phyloP scores from a whole-genome alignment of 805 yeast species.

The Metschnikowia vanudenii region DNA sequence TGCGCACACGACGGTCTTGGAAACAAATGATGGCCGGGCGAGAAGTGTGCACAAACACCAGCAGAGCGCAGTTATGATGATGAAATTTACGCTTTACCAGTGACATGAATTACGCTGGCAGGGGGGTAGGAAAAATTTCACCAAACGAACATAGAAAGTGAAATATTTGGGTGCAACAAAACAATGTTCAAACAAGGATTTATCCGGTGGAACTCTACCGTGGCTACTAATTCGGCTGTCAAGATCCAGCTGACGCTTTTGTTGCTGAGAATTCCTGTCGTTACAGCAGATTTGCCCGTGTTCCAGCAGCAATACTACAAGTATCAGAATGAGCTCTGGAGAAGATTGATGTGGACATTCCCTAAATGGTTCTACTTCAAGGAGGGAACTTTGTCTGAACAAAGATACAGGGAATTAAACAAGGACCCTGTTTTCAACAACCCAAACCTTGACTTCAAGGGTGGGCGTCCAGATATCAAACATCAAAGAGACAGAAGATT shows the following conservation, averaged over 20 bases:
- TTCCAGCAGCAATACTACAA: constrained; percentile 75
- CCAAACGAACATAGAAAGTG: neutral
- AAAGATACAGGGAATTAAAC: constrained; percentile 72
- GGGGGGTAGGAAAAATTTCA: constrained; percentile 16
- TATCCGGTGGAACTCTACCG: constrained; percentile 17
- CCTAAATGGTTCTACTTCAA: constrained; percentile 91
- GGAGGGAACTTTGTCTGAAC: constrained; percentile 85
- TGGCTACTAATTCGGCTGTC: constrained; percentile 28
- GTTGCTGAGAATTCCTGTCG: constrained; percentile 78
- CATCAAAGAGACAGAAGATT: constrained; percentile 86
- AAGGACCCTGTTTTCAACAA: constrained; percentile 69
- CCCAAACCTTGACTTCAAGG: constrained; percentile 74
- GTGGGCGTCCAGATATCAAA: constrained; percentile 81
- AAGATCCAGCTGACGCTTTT: constrained; percentile 45
- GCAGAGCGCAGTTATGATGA: neutral
- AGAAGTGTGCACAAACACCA: neutral
- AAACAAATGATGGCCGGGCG: neutral
- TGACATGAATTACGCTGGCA: constrained; percentile 11
- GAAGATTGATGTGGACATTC: constrained; percentile 95
- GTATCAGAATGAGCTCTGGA: constrained; percentile 84
- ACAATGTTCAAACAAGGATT: constrained; percentile 16
- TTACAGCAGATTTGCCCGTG: constrained; percentile 70
- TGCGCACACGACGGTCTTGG: constrained; percentile 12
- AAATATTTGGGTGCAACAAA: constrained; percentile 6
- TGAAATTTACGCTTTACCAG: constrained; percentile 9